Base-by-base conservation (phyloP, 2,329 filamentous ascomycete species). In the Taxawa tesnikishii region DNA sequence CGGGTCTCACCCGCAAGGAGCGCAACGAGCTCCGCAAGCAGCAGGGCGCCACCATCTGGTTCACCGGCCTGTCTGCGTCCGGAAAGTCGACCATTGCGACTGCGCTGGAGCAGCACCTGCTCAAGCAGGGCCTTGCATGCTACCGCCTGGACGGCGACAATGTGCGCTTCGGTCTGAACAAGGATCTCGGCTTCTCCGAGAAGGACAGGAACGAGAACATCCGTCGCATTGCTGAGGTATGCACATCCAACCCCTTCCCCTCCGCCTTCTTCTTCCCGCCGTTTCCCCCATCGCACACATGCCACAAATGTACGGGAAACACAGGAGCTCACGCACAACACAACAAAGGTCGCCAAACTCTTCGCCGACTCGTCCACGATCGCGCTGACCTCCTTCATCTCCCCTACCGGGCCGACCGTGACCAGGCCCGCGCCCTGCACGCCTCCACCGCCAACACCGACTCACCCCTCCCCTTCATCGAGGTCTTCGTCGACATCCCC, bases 131-230 rank as follows among this genome's bases (percentile, higher is more conserved):
- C 26, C 66, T 90, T 31, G 67, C 79, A 34, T 82, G 87, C 38
- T 98, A 98, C 72, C 78, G 90, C 32, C 78, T 98, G 17, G 90
- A 98, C 61, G 90, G 88, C 51, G 90, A 98, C 72, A 98, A 98
- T 62, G 80, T 98, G 44, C 88, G 90, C 39, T 94, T 96, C 65
- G 90, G 90, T 11, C 71, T 98, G 45, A 98, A 96, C 75, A 93
- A 92, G 63, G 88, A 96, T 65, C 73, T 98, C 8, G 88, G 88
- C 11, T 98, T 96, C 68, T 81, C 75, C 43, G 88, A 94, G 54
- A 75, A 76, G 53, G 87, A 94, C 66, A 77, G 90, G 47, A 92
- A 88, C 55, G 90, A 98, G 70, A 98, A 98, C 66, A 98, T 98
- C 55, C 77, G 90, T 39, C 78, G 90, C 43, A 94, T 98, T 51